These are phyloP conservation scores for Quercus phellos DNA, from an alignment of 331 rosid genomes.

Conservation along the genomic window DNA sequence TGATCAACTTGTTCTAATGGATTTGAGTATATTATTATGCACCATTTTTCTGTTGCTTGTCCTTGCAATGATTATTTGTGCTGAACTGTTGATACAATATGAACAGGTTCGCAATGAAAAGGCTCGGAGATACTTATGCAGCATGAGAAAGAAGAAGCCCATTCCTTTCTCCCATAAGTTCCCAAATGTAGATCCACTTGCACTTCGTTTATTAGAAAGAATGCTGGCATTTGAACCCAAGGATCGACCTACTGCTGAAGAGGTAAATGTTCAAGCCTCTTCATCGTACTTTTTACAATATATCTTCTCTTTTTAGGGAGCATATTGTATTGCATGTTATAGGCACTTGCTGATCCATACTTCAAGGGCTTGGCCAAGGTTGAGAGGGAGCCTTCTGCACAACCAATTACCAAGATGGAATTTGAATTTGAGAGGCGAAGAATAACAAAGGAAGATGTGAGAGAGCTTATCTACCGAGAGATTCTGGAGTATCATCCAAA, in stretches of 20 bases:
- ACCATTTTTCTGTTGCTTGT: background rate
- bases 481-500: conserved; percentile 91
- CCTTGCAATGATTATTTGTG: background rate
- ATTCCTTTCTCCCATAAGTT: conserved; percentile 88
- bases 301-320: conserved; percentile 15
- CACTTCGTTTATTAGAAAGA: conserved; percentile 86
- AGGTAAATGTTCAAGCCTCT: conserved; percentile 46
- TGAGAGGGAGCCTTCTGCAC: conserved; percentile 97
- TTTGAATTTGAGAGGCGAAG: conserved; percentile 98
- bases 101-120: conserved; percentile 88
- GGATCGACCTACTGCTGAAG: conserved; percentile 97
- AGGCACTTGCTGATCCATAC: conserved; percentile 97
- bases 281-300: conserved; percentile 2
- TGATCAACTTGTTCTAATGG: background rate
- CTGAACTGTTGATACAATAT: conserved; percentile 16
- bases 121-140: conserved; percentile 92
- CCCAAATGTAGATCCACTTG: conserved; percentile 94
- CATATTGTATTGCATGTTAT: conserved; percentile 21
- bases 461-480: conserved; percentile 93
- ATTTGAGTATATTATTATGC: background rate
- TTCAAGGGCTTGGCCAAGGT: conserved; percentile 98
- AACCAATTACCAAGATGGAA: conserved; percentile 98
- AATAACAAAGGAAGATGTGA: conserved; percentile 94
- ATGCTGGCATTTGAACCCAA: conserved; percentile 98
- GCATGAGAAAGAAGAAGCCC: conserved; percentile 89